Evolutionary conservation across 805 yeast species (phyloP), one percentile per base, ranked within the genome.

Genomic region (Naumovozyma castellii): DNA sequence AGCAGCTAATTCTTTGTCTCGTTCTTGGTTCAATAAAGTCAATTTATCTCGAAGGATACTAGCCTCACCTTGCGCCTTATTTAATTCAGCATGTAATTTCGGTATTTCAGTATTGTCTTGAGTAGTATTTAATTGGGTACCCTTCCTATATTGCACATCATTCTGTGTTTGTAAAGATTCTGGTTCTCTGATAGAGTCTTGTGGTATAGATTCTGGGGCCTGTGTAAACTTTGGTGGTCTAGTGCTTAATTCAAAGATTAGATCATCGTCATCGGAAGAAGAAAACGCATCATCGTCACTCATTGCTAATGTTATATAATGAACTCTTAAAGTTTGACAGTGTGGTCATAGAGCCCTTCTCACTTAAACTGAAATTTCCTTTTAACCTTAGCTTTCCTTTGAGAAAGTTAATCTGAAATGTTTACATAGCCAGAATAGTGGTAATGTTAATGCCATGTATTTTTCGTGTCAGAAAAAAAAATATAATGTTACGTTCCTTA

Each of bases 11-110:
- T 73, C 78, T 1, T 57, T 59, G 4, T 62, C 62, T 32, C 63
- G 63, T 36, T 63, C 66, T 18, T 53, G 53, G 37, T 71, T 73
- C 3, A 73, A 44, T 32, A 71, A 69, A 16, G 69, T 62, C 16
- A 83, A 61, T 49, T 78, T 84, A 8, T 80, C 75, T 40, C 94
- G 66, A 14, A 88, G 65, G 28, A 87, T 78, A 12, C 92, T 78
- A 29, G 84, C 78, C 53, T 88, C 95, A 2, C 97, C 97, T 40
- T 73, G 74, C 4, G 84, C 80, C 28, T 69, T 62, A 40, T 65
- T 67, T n/a, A 77, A 46, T 32, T 64, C 63, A 35, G 38, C 52
- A 5, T 31, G 13, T 6, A 22, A 10, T 22, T 6, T 22, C 14
- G 37, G 39, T 6, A n/a, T 19, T 5, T 15, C 3, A 12, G 18